A percentile compares a stretch with the other conserved stretches of the same genome.
Conservation (phyloP, 2,329 filamentous ascomycete species). For the Calonectria fujianensis region DNA sequence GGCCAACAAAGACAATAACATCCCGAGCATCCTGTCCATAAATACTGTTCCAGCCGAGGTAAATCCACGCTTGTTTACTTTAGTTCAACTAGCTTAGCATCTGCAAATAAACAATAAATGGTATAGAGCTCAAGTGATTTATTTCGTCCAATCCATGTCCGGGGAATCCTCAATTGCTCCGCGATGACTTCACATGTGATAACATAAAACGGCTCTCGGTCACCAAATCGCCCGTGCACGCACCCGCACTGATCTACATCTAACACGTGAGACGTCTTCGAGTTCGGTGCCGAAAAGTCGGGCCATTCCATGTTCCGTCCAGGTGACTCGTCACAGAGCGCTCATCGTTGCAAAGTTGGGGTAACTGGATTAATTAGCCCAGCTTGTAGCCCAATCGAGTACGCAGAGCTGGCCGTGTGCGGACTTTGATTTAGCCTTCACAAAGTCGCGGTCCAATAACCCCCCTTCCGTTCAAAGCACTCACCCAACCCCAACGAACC, state of each 20-base stretch:
- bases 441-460: conserved; percentile 2
- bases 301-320: conserved; percentile 33
- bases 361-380: conserved; percentile 12
- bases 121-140: background rate
- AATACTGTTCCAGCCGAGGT: background rate
- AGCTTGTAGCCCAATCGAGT: background rate
- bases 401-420: background rate
- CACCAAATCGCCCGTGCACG: conserved; percentile 50
- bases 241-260: background rate
- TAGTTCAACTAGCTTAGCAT: background rate
- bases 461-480: conserved; percentile 14
- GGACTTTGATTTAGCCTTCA: conserved; percentile 15
- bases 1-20: conserved; percentile 2
- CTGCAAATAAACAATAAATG: too few relatives aligned
- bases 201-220: conserved; percentile 22
- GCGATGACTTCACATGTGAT: conserved; percentile 45
- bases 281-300: conserved; percentile 16
- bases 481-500: conserved; percentile 22
- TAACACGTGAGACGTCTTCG: conserved; percentile 47
- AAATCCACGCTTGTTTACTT: background rate
- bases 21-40: background rate
- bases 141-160: background rate
- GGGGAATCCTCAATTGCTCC: background rate
- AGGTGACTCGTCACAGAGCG: background rate
- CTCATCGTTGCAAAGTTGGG: background rate